Evolutionary conservation across 2,329 filamentous ascomycete genomes (phyloP).

Genomic region (Pseudocercospora eumusae): DNA sequence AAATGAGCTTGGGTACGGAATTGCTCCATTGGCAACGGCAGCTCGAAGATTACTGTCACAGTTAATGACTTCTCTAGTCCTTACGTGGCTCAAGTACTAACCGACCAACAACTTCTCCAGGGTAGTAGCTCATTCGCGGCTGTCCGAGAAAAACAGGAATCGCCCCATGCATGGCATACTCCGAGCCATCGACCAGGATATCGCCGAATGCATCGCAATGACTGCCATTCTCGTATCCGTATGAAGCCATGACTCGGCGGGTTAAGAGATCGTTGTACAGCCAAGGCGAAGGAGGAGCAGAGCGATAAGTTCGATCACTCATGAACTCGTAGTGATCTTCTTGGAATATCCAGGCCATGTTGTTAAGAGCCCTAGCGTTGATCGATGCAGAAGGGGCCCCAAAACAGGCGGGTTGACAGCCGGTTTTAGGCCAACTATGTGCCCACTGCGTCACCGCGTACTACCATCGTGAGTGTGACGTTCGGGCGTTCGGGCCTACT

Average conservation of each 20-base stretch:
- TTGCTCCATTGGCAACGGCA: constrained; percentile 35
- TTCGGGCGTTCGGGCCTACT: background rate
- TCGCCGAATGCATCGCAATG: background rate
- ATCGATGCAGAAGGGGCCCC: background rate
- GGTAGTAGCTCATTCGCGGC: background rate
- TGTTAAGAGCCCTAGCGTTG: background rate
- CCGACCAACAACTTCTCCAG: background rate
- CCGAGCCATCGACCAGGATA: background rate
- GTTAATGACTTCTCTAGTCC: background rate
- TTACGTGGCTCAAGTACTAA: background rate
- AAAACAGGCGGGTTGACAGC: background rate
- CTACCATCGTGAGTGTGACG: constrained; percentile 4
- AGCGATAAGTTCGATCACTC: constrained; percentile 6
- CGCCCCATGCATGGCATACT: background rate
- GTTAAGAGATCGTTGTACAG: constrained; percentile 1
- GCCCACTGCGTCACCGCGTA: constrained; percentile 2
- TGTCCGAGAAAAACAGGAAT: background rate
- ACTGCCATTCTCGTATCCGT: constrained; percentile 12
- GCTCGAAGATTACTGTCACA: constrained; percentile 27
- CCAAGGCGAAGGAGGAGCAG: constrained; percentile 5
- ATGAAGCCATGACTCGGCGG: constrained; percentile 6
- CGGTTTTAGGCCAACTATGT: background rate
- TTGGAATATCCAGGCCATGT: constrained; percentile 3
- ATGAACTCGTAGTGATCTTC: constrained; percentile 11
- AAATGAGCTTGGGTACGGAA: constrained; percentile 29